Evolutionary conservation across 2,329 filamentous ascomycete species (phyloP).

Genomic region (Botrytis tulipae): DNA sequence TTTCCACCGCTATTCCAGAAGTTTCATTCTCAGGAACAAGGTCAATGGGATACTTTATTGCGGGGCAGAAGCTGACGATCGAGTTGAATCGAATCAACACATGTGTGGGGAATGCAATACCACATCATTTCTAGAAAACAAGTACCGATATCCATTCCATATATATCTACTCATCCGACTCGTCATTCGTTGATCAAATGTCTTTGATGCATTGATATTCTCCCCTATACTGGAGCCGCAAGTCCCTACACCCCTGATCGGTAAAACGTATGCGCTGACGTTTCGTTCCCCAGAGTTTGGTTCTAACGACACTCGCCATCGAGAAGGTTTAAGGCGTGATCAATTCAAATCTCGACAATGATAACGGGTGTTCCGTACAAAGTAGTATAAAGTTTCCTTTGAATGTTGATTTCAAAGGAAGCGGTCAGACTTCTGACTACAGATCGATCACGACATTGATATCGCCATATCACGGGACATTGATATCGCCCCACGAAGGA

Average conservation of each 20-base stretch:
- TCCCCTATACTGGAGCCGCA: not conserved
- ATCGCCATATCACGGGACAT: slow-evolving; percentile 14
- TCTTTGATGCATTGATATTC: not conserved
- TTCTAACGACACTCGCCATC: slow-evolving; percentile 9
- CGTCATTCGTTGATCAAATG: not conserved
- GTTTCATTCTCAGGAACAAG: not conserved
- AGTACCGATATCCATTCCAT: not conserved
- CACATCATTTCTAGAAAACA: not conserved
- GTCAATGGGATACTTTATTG: not conserved
- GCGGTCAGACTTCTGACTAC: slow-evolving; percentile 8
- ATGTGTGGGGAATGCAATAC: not conserved
- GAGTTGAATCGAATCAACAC: not conserved
- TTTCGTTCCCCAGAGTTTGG: slow-evolving; percentile 2
- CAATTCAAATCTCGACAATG: not conserved
- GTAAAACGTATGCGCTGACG: slow-evolving; percentile 2
- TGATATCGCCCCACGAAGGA: not conserved
- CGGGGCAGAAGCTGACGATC: not conserved
- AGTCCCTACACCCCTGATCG: slow-evolving; percentile 6
- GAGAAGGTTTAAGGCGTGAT: slow-evolving; percentile 14
- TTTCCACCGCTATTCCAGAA: not conserved
- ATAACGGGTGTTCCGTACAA: not conserved
- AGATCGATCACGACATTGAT: slow-evolving; percentile 10
- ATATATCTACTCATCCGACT: not conserved
- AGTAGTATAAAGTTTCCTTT: slow-evolving; percentile 6
- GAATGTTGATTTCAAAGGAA: not conserved